phyloP scores from a whole-genome alignment of 1,139 yeast species.

The Lipomyces yarrowii region DNA sequence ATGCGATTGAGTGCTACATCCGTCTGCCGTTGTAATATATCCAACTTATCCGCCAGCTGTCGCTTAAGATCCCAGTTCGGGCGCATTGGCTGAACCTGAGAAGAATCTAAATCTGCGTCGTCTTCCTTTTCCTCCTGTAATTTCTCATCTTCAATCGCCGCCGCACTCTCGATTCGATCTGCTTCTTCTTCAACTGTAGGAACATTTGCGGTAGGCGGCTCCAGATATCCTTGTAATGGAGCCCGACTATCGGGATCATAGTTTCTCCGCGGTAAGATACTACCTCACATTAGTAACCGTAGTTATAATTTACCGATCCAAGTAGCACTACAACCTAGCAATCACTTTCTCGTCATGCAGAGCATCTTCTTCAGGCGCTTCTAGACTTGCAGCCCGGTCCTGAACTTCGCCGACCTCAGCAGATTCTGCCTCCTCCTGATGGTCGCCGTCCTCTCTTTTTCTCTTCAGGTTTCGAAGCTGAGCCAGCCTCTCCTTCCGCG shows the following conservation, averaged over 20 bases:
- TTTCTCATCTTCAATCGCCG: conserved; percentile 37
- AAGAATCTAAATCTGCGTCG: conserved; percentile 24
- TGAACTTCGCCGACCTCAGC: neutral
- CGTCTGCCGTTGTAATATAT: conserved; percentile 44
- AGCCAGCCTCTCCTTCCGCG: conserved; percentile 46
- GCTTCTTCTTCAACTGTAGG: conserved; percentile 36
- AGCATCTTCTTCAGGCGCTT: conserved; percentile 22
- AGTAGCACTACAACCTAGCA: neutral
- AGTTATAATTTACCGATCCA: neutral
- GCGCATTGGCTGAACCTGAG: conserved; percentile 40
- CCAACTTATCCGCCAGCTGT: conserved; percentile 45
- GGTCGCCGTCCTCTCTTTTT: conserved; percentile 33
- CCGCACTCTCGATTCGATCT: conserved; percentile 32
- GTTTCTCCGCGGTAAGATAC: conserved; percentile 38
- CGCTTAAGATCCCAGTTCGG: conserved; percentile 48
- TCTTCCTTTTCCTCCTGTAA: conserved; percentile 29
- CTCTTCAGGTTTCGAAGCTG: conserved; percentile 43
- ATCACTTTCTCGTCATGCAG: conserved; percentile 29
- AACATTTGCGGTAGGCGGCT: conserved; percentile 42
- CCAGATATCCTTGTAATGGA: conserved; percentile 42
- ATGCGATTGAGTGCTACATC: conserved; percentile 45
- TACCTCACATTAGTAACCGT: neutral
- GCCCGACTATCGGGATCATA: conserved; percentile 43
- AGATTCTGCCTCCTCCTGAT: conserved; percentile 17
- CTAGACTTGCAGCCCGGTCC: conserved; percentile 11